Conservation (phyloP, 179 eudicot genomes). For the Beta corolliflora region DNA sequence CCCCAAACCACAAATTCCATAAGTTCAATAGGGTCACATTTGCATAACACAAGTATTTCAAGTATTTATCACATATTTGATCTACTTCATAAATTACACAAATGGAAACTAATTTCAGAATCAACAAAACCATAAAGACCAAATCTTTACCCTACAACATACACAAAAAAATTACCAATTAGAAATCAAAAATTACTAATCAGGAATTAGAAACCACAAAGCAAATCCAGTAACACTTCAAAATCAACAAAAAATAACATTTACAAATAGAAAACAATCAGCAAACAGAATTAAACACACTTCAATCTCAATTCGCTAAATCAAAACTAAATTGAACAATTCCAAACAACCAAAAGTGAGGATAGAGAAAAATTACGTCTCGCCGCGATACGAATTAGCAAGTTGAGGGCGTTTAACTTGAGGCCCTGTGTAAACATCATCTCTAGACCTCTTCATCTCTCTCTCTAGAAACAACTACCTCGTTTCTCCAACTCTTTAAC, state of each 20-base stretch:
- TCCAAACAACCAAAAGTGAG: conserved; percentile 1
- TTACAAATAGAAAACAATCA: background rate
- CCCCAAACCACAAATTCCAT: conserved; percentile 24
- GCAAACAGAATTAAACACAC: background rate
- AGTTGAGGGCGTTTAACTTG: conserved; percentile 28
- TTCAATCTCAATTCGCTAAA: background rate
- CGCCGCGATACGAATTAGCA: conserved; percentile 29
- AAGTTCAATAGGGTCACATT: background rate
- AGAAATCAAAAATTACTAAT: conserved; percentile 4
- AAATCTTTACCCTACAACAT: conserved; percentile 11
- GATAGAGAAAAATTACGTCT: conserved; percentile 16
- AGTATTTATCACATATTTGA: background rate
- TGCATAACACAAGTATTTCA: background rate
- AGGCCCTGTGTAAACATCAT: conserved; percentile 26
- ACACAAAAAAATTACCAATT: background rate
- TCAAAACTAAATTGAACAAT: conserved; percentile 16
- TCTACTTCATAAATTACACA: background rate
- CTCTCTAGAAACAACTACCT: conserved; percentile 5
- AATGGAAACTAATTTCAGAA: background rate
- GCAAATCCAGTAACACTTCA: conserved; percentile 4
- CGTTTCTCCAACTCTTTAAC: conserved; percentile 16
- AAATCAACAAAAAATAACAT: background rate
- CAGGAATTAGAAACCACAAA: background rate
- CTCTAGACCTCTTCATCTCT: conserved; percentile 38
- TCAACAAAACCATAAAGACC: conserved; percentile 7